Percentiles rank a stretch among this genome's conserved stretches.
These are phyloP conservation scores for Zarea fungicola DNA, from an alignment of 2,329 filamentous ascomycete species.

Conservation along the genomic window DNA sequence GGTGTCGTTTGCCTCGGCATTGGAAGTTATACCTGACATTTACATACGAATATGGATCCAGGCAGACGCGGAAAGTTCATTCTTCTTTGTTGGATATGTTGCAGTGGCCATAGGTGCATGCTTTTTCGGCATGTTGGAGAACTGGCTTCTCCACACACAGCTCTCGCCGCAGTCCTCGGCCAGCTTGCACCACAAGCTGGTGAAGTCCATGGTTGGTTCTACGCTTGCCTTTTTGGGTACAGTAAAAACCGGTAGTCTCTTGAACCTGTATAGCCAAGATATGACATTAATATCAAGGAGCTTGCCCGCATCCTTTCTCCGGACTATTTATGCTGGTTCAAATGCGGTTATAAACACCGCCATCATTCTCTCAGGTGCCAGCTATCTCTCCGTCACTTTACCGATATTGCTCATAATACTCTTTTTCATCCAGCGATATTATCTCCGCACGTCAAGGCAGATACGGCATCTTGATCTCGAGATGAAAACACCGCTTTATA, in stretches of 20 bases:
- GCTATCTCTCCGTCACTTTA: conserved; percentile 24
- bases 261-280: conserved; percentile 21
- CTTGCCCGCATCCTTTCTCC: conserved; percentile 14
- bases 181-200: background rate
- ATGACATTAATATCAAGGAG: conserved; percentile 20
- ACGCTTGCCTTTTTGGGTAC: background rate
- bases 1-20: background rate
- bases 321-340: conserved; percentile 1
- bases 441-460: conserved; percentile 30
- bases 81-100: background rate
- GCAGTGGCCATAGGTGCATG: background rate
- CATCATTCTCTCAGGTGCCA: conserved; percentile 20
- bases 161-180: background rate
- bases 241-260: background rate
- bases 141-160: background rate
- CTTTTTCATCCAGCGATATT: conserved; percentile 26
- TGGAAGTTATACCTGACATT: background rate
- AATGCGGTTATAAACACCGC: background rate
- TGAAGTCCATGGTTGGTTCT: background rate
- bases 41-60: conserved; percentile 5
- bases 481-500: conserved; percentile 28
- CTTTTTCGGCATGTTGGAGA: no score
- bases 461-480: conserved; percentile 28
- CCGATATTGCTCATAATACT: conserved; percentile 21
- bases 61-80: background rate